Percentiles rank a stretch among this genome's conserved stretches.
These are phyloP conservation scores for Pilaira anomala DNA, from an alignment of 192 early-diverging fungal species.

Conservation along the genomic window DNA sequence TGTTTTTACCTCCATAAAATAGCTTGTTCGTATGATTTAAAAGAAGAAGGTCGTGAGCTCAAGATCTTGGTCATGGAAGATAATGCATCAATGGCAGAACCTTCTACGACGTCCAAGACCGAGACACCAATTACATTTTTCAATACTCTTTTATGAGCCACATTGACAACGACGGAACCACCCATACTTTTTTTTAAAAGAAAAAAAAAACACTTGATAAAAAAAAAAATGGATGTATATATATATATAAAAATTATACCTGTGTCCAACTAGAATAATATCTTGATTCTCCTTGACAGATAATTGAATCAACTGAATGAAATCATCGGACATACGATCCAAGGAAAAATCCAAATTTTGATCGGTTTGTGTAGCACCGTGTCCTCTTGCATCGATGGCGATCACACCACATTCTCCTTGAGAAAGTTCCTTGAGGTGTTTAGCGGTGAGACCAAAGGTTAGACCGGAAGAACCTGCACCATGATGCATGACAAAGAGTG, in stretches of 20 bases:
- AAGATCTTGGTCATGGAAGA: conserved; percentile 45
- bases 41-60: conserved; percentile 44
- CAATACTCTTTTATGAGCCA: conserved; percentile 48
- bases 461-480: conserved; percentile 72
- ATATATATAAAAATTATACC: conserved; percentile 37
- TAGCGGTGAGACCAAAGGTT: conserved; percentile 63
- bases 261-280: conserved; percentile 75
- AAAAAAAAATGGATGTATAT: not conserved
- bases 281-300: conserved; percentile 50
- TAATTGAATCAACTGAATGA: conserved; percentile 44
- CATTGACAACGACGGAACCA: conserved; percentile 70
- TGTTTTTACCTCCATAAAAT: conserved; percentile 53
- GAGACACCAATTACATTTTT: conserved; percentile 57
- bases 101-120: conserved; percentile 80
- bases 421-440: conserved; percentile 44
- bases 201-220: no score
- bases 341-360: conserved; percentile 57
- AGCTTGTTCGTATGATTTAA: conserved; percentile 47
- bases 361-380: conserved; percentile 56
- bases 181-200: no score
- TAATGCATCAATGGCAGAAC: conserved; percentile 60
- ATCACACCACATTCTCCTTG: conserved; percentile 45
- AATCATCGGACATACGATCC: conserved; percentile 55
- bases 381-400: conserved; percentile 68
- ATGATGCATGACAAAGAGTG: conserved; percentile 76